Evolutionary conservation across 495 filamentous ascomycete genomes (phyloP), one percentile per base, ranked within the genome.

Genomic region (Aspergillus cavernicola): DNA sequence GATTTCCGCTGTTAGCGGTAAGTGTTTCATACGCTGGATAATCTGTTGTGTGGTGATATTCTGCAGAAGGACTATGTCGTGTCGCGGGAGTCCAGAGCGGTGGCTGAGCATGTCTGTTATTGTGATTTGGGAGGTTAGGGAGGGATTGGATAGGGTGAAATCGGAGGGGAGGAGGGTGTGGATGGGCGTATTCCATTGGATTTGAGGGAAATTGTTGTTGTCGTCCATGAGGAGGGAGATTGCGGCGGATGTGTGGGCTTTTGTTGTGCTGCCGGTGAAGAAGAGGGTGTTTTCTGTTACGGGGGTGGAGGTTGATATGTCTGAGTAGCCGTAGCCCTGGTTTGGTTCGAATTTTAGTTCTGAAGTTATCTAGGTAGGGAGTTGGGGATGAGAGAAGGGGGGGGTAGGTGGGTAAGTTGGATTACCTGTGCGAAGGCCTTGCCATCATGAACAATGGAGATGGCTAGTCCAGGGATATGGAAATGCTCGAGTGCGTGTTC

Each of bases 161-260:
- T 83, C 79, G 24, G 24, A 4, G 3, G 65, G 70, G 32, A 85
- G 74, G 6, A 84, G 48, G 10, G 68, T 57, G 15, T 69, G 53
- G 19, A 85, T 57, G 6, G 76, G 73, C 1, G 80, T 82, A 4
- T 69, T 62, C 66, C 76, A 84, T 44, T 67, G 54, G 35, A 84
- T 59, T 2, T 63, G 56, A 4, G 58, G 15, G 10, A 59, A 58
- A 11, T 56, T 42, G 24, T 57, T 58, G 35, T 64, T 65, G 10
- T 75, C 69, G 13, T 74, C 67, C 37, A 84, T 71, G 0, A 75
- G 65, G 3, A 76, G 59, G 2, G 78, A 74, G 0, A 79, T 55
- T 20, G 69, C 64, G 10, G 81, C 77, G 1, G 73, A 73, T 8
- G 76, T 79, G 64, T 81, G 81, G 1, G 79, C 76, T 60, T 84